Base-by-base conservation (phyloP, 73 alveolate species). In the Paramecium pentaurelia region DNA sequence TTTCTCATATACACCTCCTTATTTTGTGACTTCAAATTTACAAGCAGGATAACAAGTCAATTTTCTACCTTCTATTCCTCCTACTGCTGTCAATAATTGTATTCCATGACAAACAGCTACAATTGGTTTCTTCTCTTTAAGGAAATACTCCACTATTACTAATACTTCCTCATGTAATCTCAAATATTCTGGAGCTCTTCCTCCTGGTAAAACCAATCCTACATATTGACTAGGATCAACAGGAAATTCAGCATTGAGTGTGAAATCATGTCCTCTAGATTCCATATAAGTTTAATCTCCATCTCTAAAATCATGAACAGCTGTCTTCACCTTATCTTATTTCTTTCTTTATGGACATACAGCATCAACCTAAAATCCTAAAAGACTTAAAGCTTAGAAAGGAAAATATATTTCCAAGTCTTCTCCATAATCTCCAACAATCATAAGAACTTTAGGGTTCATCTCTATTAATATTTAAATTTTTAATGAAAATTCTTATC, bases 111-210 rank as follows among this genome's bases (percentile, higher is more conserved):
- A 97, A 30, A 97, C 95, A 28, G 98, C 98, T 71, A 97, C 97
- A n/a, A 97, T 90, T 18, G 99, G 99, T 93, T 97, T 97, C 54
- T 96, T 95, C 18, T 92, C 92, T 58, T 93, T 95, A 75, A 93
- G 73, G 86, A 97, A 97, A 77, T 95, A 96, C 25, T 96, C 95
- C 27, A 94, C 95, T 64, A 97, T 91, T 60, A 96, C 97, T 73
- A 96, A 49, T 16, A 96, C 98, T 51, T 95, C 90, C 32, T 91
- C 93, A 80, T 97, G 92, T 60, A 95, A 93, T 93, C 99, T 93
- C 59, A 97, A 91, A 92, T 96, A 97, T 94, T 97, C 99, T 10
- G 99, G 99, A 20, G 99, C 99, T 92, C 99, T 96, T 68, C 99
- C 99, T 38, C 99, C 99, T 75, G 99, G 99, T 38, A 97, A 77